Percentiles rank a stretch among this genome's conserved stretches.
These are phyloP conservation scores for Galerina sulciceps DNA, from an alignment of 768 basidiomycete species.

Conservation along the genomic window DNA sequence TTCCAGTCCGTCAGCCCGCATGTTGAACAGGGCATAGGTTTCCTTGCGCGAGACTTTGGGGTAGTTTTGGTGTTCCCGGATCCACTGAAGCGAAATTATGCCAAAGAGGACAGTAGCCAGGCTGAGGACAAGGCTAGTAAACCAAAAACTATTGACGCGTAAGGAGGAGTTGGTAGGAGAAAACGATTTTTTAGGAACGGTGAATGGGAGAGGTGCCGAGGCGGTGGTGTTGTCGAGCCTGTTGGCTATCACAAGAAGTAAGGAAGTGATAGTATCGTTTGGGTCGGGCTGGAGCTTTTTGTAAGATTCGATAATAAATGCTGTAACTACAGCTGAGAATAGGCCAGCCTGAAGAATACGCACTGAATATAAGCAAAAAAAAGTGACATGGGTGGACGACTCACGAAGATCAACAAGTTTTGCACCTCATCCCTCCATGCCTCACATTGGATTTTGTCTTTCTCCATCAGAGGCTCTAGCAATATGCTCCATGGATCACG, in stretches of 20 bases:
- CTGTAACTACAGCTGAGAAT: conserved; percentile 27
- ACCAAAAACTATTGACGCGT: conserved; percentile 18
- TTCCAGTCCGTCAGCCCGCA: conserved; percentile 29
- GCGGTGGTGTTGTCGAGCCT: neutral
- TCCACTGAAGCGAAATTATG: conserved; percentile 18
- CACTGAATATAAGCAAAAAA: neutral
- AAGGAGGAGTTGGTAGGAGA: neutral
- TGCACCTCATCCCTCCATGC: conserved; percentile 22
- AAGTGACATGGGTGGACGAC: neutral
- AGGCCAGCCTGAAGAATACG: conserved; percentile 19
- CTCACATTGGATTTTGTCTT: conserved; percentile 18
- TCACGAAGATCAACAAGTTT: conserved; percentile 25
- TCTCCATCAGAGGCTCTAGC: conserved; percentile 8
- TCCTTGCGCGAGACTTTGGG: conserved; percentile 4
- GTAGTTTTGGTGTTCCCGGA: conserved; percentile 17
- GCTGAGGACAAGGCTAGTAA: conserved; percentile 16
- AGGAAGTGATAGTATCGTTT: conserved; percentile 6
- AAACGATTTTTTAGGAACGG: neutral
- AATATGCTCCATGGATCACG: conserved; percentile 7
- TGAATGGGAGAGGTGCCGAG: neutral
- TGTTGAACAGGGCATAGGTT: conserved; percentile 18
- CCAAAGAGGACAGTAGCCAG: conserved; percentile 15
- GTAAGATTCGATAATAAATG: conserved; percentile 16
- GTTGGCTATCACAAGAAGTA: conserved; percentile 12
- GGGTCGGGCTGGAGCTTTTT: conserved; percentile 19